Percentiles rank a stretch among this genome's conserved stretches.
phyloP scores from a whole-genome alignment of 139 green algal species.

The Chlorella sorokiniana region DNA sequence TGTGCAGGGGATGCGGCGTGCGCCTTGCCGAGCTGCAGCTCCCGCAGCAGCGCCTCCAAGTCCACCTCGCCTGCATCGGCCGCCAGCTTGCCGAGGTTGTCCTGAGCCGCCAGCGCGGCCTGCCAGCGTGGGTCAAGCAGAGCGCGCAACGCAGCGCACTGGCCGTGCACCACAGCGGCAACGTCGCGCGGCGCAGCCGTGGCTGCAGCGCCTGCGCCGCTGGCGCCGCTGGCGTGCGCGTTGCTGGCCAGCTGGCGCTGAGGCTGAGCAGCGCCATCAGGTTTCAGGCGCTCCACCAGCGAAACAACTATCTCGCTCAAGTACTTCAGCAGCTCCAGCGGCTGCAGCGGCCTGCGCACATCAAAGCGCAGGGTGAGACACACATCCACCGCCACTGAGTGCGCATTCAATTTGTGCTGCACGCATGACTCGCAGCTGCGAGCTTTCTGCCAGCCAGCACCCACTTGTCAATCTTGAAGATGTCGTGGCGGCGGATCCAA shows the following conservation, averaged over 20 bases:
- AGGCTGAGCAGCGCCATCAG: slow-evolving; percentile 20
- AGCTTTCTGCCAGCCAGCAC: background rate
- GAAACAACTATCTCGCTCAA: slow-evolving; percentile 18
- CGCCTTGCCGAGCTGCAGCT: background rate
- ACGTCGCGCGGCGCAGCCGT: background rate
- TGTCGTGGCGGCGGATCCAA: slow-evolving; percentile 26
- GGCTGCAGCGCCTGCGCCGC: background rate
- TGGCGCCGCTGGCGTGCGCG: background rate
- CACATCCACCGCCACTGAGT: too few relatives aligned
- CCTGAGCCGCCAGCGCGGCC: background rate
- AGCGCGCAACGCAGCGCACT: background rate
- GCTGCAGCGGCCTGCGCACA: slow-evolving; percentile 30
- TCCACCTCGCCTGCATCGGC: background rate
- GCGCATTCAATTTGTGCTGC: too few relatives aligned
- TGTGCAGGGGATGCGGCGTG: background rate
- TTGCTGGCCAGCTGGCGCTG: slow-evolving; percentile 11
- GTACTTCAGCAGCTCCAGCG: slow-evolving; percentile 40
- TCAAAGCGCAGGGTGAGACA: background rate
- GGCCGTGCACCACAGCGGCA: too few relatives aligned
- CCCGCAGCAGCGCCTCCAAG: background rate
- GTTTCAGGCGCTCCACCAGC: slow-evolving; percentile 34
- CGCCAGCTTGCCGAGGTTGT: background rate
- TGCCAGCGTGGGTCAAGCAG: background rate
- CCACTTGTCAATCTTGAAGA: background rate
- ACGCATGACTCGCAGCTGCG: too few relatives aligned